Base-by-base conservation (phyloP, 2,329 filamentous ascomycete species). In the Juglanconis oblonga region DNA sequence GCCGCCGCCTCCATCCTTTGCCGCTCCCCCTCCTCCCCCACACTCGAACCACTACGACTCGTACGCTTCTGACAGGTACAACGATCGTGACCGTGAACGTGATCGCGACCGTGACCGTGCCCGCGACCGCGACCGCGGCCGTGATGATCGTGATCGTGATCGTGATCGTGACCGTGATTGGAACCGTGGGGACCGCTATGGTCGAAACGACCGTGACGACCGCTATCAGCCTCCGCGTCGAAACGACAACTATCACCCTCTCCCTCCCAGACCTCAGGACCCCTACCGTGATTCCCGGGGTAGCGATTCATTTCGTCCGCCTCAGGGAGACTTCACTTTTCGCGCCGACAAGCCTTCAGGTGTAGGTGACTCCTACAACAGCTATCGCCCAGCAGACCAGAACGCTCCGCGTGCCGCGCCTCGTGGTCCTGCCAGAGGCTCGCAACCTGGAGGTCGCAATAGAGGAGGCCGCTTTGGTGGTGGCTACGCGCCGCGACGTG, bases 241-340 rank as follows among this genome's bases (percentile, higher is more conserved):
- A 24, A 17, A 56, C 8, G 51, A 55, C 31, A 33, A 51, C 17
- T 50, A 50, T 40, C 51, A 55, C 9, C 7, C 58, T 11, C 53
- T 52, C 5, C 58, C 58, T 44, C 40, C 61, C 33, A 61, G 61
- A 44, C 55, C 40, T 3, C 54, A 55, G 32, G 58, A 52, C 32
- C 5, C 48, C 10, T 57, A 52, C 24, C 38, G 33, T 31, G 50
- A 52, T 14, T 62, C 51, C 11, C 50, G 58, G 6, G 58, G 55
- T 5, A 54, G 55, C 42, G 62, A 64, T n/a, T 54, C 55, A 38
- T 71, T 71, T 52, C 71, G 68, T 1, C 74, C 74, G 6, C 77
- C 77, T 10, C 75, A 75, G 54, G 70, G 81, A 42, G 81, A 85
- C 54, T 87, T 87, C 67, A 82, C 80, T 1, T 87, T 86, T 61